Base-by-base conservation (phyloP, 2,329 filamentous ascomycete genomes). In the Ceratocystis papillata region DNA sequence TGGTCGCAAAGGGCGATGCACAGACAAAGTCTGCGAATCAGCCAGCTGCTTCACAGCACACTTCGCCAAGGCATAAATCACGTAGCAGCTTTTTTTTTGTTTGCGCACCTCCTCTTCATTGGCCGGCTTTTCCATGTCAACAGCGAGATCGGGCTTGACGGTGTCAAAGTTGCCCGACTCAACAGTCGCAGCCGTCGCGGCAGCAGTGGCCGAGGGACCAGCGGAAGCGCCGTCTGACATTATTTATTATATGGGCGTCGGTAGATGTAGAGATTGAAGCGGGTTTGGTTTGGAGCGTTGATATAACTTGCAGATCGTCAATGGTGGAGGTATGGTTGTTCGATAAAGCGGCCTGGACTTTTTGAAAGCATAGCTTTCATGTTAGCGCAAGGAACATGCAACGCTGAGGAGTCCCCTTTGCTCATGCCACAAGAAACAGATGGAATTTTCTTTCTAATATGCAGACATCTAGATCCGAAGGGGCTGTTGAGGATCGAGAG, bases 41-140 rank as follows among this genome's bases (percentile, higher is more conserved):
- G 53, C 22, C 22, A 28, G 8, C 53, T n/a, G 37, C 37, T 41
- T 41, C 37, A 15, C 30, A 33, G 30, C 30, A 33, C 12, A 41
- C 37, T 41, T 41, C 3, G 37, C 37, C 37, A 41, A 41, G 37
- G 8, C 37, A 41, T 15, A 57, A 28, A 57, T 33, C 53, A 53
- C 50, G 22, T n/a, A 60, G 33, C 37, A 46, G 53, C 48, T 45
- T 37, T 37, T 41, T 53, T 60, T 59, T 65, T 55, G 41, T 48
- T 60, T 65, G 63, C 63, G 63, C 63, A 65, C 63, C 63, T 65
- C 63, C 63, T 65, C 63, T 65, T 65, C 63, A 65, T 57, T 65
- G 50, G 50, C 22, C 4, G 48, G 37, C 17, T 65, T 53, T 12
- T 57, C 50, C 28, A 22, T 30, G 37, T 57, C 55, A 20, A 17